Percentiles rank a stretch among this genome's conserved stretches.
Evolutionary conservation across 352 stramenopile genomes (phyloP).

Genomic region (Phytophthora cactorum): DNA sequence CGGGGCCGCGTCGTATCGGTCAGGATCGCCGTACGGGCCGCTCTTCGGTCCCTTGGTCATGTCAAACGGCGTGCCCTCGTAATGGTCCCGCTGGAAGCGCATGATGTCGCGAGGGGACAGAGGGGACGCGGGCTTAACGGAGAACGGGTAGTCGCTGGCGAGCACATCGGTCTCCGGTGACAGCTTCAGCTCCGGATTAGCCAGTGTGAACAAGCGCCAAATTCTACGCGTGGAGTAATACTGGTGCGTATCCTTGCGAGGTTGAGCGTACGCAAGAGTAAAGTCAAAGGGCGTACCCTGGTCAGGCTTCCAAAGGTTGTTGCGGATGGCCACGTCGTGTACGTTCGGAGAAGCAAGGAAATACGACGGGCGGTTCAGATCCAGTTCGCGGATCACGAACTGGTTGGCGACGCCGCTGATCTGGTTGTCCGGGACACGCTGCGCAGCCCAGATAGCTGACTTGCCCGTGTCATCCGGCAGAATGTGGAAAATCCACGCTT

Average conservation of each 20-base stretch:
- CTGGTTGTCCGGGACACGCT: conserved; percentile 91
- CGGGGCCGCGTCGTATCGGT: conserved; percentile 81
- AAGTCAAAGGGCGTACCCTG: conserved; percentile 87
- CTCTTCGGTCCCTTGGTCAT: conserved; percentile 79
- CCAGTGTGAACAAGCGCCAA: conserved; percentile 90
- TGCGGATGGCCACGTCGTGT: conserved; percentile 85
- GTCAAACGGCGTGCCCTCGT: conserved; percentile 93
- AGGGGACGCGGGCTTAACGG: conserved; percentile 55
- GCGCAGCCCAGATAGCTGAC: conserved; percentile 93
- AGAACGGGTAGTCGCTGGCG: conserved; percentile 89
- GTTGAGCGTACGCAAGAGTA: conserved; percentile 80
- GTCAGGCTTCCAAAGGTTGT: conserved; percentile 76
- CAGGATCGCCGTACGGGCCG: conserved; percentile 91
- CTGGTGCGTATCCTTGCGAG: conserved; percentile 59
- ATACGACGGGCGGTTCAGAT: conserved; percentile 72
- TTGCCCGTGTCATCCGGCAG: conserved; percentile 92
- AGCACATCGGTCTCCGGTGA: conserved; percentile 79
- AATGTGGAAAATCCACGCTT: conserved; percentile 97
- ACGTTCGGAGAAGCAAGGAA: conserved; percentile 93
- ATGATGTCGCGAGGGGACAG: conserved; percentile 90
- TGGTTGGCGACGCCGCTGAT: conserved; percentile 92
- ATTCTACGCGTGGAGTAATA: conserved; percentile 91
- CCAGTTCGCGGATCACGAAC: conserved; percentile 93
- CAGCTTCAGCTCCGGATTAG: conserved; percentile 71
- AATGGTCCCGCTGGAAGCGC: conserved; percentile 93